Percentiles rank a stretch among this genome's conserved stretches.
phyloP scores from a whole-genome alignment of 768 basidiomycete species.

The Rhizopogon vesiculosus region DNA sequence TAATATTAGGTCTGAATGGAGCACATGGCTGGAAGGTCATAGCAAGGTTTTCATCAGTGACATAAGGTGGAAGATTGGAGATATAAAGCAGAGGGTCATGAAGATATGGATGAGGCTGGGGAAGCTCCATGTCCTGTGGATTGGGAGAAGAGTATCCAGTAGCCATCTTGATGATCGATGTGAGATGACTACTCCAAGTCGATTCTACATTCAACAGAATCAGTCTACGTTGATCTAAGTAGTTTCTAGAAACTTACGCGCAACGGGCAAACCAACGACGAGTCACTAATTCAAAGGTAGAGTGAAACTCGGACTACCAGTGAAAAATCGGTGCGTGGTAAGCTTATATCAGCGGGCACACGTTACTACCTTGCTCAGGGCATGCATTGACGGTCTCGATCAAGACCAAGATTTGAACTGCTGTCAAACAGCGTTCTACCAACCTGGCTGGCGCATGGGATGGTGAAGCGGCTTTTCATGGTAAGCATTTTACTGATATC shows the following conservation, averaged over 20 bases:
- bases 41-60: conserved; percentile 75
- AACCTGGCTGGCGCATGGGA: too few relatives aligned
- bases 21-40: conserved; percentile 68
- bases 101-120: conserved; percentile 71
- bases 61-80: conserved; percentile 67
- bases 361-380: not conserved
- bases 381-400: not conserved
- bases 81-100: conserved; percentile 81
- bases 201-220: not conserved
- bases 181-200: conserved; percentile 15
- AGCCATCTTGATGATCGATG: conserved; percentile 30
- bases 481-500: not conserved
- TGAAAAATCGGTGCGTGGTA: conserved; percentile 29
- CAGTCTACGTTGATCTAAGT: not conserved
- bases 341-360: conserved; percentile 25
- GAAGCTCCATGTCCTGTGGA: conserved; percentile 25
- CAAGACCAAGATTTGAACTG: not conserved
- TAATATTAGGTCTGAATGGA: conserved; percentile 77
- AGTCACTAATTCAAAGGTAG: conserved; percentile 21
- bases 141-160: conserved; percentile 30
- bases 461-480: not conserved
- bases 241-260: conserved; percentile 14
- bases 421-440: not conserved
- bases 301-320: conserved; percentile 9
- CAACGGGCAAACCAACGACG: conserved; percentile 23